Percentiles rank a stretch among this genome's conserved stretches.
Evolutionary conservation across 2,329 filamentous ascomycete species (phyloP).

Genomic region (Paracoccidioides lutzii): DNA sequence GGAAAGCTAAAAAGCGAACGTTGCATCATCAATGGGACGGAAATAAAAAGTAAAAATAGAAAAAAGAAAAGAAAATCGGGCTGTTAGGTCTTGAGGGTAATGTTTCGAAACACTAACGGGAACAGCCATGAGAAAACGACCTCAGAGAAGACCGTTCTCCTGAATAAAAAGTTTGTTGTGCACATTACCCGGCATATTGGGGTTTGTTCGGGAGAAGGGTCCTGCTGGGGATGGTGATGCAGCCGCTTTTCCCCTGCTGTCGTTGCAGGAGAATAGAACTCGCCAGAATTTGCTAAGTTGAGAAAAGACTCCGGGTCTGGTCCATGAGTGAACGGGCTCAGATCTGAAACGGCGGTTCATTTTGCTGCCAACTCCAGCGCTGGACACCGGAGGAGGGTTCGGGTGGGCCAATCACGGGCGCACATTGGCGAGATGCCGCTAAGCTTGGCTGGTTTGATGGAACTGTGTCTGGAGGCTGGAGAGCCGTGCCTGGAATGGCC

Average conservation of each 20-base stretch:
- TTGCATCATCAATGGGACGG: not conserved
- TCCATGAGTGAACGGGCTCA: not conserved
- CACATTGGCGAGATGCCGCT: slow-evolving; percentile 2
- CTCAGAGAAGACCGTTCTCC: no score
- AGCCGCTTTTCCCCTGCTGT: not conserved
- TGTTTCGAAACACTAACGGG: not conserved
- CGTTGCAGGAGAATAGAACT: slow-evolving; percentile 3
- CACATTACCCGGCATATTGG: not conserved
- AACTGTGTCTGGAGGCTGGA: not conserved
- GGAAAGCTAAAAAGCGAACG: not conserved
- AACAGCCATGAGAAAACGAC: not conserved
- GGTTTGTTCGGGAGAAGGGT: not conserved
- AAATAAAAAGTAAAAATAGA: not conserved
- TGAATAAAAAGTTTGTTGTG: no score
- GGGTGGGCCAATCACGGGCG: not conserved
- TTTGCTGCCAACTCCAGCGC: not conserved
- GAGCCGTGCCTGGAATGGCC: no score
- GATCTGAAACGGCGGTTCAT: slow-evolving; percentile 5
- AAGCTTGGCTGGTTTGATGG: not conserved
- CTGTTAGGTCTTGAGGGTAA: not conserved
- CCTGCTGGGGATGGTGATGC: not conserved
- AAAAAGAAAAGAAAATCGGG: not conserved
- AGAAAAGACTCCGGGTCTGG: slow-evolving; percentile 8
- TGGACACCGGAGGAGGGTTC: not conserved
- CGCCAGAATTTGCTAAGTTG: slow-evolving; percentile 15